phyloP scores from a whole-genome alignment of 2,329 filamentous ascomycete genomes.

The Stylonectria norvegica region DNA sequence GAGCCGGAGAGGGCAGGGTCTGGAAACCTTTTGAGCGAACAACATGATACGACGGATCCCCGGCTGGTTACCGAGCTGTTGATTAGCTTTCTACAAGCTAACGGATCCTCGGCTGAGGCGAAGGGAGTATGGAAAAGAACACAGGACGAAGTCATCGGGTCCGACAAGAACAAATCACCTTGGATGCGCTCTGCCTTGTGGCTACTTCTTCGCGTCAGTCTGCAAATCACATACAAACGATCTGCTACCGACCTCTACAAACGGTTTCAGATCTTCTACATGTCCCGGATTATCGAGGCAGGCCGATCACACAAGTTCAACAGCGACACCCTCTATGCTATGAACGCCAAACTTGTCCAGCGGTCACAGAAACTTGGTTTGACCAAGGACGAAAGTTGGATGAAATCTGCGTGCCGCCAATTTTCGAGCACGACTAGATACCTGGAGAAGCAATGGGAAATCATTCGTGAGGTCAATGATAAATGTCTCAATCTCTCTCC shows the following conservation, averaged over 20 bases:
- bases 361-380: slow-evolving; percentile 39
- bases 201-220: neutral
- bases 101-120: slow-evolving; percentile 29
- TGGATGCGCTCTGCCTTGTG: slow-evolving; percentile 1
- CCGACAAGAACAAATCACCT: slow-evolving; percentile 3
- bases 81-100: slow-evolving; percentile 33
- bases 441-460: neutral
- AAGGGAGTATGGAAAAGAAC: slow-evolving; percentile 47
- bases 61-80: slow-evolving; percentile 49
- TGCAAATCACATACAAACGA: neutral
- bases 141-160: slow-evolving; percentile 51
- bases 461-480: neutral
- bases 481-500: slow-evolving; percentile 1
- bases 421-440: neutral
- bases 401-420: neutral
- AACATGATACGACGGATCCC: slow-evolving; percentile 47
- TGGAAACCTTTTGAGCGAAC: slow-evolving; percentile 32
- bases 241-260: neutral
- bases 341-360: slow-evolving; percentile 42
- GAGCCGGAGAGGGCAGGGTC: slow-evolving; percentile 36
- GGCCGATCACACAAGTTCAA: neutral
- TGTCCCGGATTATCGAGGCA: slow-evolving; percentile 28
- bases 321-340: slow-evolving; percentile 31
- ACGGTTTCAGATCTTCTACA: neutral
- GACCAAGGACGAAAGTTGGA: slow-evolving; percentile 15